Percentiles rank a stretch among this genome's conserved stretches.
Conservation (phyloP, 192 early-diverging fungal species). For the Pecoramyces ruminantium region DNA sequence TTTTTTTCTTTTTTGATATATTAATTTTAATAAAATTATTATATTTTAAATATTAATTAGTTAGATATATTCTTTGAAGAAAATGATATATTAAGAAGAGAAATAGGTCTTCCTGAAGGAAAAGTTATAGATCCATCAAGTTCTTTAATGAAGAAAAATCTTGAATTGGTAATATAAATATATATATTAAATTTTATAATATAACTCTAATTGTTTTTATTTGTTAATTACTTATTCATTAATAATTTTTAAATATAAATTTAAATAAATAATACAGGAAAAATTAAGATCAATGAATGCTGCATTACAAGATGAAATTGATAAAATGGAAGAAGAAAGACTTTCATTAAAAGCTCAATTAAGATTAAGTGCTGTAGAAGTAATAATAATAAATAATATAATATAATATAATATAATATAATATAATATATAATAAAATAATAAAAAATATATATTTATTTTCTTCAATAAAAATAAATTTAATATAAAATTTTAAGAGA, state of each 20-base stretch:
- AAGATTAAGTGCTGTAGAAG: conserved; percentile 18
- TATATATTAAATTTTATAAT: background rate
- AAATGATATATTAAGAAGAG: conserved; percentile 15
- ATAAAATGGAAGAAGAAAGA: conserved; percentile 30
- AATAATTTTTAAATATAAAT: background rate
- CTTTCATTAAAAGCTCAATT: conserved; percentile 19
- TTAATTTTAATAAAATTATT: no score
- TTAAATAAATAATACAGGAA: conserved; percentile 9
- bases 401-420: no score
- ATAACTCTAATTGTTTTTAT: no score
- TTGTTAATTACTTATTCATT: no score
- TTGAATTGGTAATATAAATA: conserved; percentile 14
- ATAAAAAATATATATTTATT: no score
- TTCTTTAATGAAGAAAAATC: conserved; percentile 9
- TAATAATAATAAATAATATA: background rate
- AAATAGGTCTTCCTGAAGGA: conserved; percentile 7
- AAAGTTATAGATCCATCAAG: conserved; percentile 26
- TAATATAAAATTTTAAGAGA: no score
- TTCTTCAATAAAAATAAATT: no score
- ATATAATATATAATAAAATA: background rate
- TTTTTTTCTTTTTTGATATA: no score
- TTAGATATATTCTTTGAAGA: conserved; percentile 21
- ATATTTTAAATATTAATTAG: no score
- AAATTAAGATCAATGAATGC: conserved; percentile 12
- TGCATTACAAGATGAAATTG: conserved; percentile 23